A percentile compares a stretch with the other conserved stretches of the same genome.
These are phyloP conservation scores for Oryza longistaminata DNA, from an alignment of 176 grass and related monocot genomes.

Conservation along the genomic window DNA sequence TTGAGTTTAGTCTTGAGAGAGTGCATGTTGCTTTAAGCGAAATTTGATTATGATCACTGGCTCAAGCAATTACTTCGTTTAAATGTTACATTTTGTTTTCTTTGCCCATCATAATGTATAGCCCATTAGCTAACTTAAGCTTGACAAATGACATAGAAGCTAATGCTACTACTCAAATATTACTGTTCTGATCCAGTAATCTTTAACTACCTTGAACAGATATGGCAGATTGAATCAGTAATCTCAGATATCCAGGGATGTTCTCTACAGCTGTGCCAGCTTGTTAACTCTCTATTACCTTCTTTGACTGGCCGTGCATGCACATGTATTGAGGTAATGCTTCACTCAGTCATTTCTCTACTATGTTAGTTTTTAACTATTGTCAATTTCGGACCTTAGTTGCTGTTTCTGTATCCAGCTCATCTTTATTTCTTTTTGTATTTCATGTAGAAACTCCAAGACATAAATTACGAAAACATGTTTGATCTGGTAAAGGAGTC, in stretches of 20 bases:
- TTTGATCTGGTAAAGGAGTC: slow-evolving; percentile 57
- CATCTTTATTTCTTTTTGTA: slow-evolving; percentile 25
- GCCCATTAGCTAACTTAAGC: background rate
- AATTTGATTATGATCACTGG: slow-evolving; percentile 4
- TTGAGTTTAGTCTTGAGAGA: slow-evolving; percentile 1
- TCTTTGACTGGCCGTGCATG: slow-evolving; percentile 46
- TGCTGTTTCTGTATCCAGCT: background rate
- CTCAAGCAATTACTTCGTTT: background rate
- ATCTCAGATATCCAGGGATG: slow-evolving; percentile 73
- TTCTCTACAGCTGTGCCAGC: slow-evolving; percentile 68
- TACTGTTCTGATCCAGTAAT: slow-evolving; percentile 37
- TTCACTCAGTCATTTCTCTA: slow-evolving; percentile 17
- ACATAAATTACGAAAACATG: slow-evolving; percentile 58
- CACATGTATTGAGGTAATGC: slow-evolving; percentile 80
- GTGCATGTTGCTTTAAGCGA: slow-evolving; percentile 1
- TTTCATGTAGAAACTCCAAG: slow-evolving; percentile 59
- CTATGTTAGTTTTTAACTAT: slow-evolving; percentile 15
- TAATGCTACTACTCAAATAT: background rate
- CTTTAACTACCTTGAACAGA: slow-evolving; percentile 56
- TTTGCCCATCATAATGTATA: slow-evolving; percentile 9
- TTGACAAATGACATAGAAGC: slow-evolving; percentile 23
- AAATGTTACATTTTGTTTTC: background rate
- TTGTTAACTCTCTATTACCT: slow-evolving; percentile 59
- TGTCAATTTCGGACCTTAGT: slow-evolving; percentile 1
- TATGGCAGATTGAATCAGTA: slow-evolving; percentile 71